These are phyloP conservation scores for Pseudocercospora cruenta DNA, from an alignment of 2,329 filamentous ascomycete genomes.

Conservation along the genomic window DNA sequence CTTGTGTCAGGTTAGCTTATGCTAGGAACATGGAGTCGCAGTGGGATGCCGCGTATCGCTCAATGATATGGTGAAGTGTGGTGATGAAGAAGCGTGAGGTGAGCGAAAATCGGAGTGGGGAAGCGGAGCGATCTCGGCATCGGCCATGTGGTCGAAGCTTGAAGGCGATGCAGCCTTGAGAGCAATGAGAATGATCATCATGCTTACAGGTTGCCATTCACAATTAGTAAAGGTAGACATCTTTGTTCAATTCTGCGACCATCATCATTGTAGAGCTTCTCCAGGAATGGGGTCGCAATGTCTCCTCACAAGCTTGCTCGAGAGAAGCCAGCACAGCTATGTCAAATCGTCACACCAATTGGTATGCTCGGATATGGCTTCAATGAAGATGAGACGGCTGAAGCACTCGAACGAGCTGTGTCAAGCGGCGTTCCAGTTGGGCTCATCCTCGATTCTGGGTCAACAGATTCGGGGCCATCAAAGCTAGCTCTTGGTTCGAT, in stretches of 20 bases:
- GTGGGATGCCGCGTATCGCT: background rate
- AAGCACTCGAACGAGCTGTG: conserved; percentile 38
- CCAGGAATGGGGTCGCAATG: background rate
- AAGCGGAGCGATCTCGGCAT: background rate
- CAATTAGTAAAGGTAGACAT: no score
- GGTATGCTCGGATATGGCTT: conserved; percentile 43
- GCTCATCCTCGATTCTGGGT: conserved; percentile 40
- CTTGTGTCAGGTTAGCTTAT: background rate
- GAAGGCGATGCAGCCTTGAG: background rate
- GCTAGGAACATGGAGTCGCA: background rate
- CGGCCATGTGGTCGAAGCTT: background rate
- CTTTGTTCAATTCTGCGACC: background rate
- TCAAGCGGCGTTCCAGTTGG: conserved; percentile 34
- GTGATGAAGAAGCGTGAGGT: background rate
- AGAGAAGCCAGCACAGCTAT: background rate
- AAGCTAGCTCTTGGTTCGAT: conserved; percentile 41
- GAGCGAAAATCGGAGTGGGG: background rate
- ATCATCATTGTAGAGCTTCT: background rate
- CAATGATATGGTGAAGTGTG: background rate
- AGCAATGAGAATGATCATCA: background rate
- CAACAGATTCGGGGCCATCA: conserved; percentile 39
- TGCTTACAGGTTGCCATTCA: background rate
- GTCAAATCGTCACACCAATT: conserved; percentile 38
- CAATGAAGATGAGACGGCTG: conserved; percentile 22
- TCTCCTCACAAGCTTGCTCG: background rate